Evolutionary conservation across 768 basidiomycete genomes (phyloP), one percentile per base, ranked within the genome.

Genomic region (Tylopilus balloui): DNA sequence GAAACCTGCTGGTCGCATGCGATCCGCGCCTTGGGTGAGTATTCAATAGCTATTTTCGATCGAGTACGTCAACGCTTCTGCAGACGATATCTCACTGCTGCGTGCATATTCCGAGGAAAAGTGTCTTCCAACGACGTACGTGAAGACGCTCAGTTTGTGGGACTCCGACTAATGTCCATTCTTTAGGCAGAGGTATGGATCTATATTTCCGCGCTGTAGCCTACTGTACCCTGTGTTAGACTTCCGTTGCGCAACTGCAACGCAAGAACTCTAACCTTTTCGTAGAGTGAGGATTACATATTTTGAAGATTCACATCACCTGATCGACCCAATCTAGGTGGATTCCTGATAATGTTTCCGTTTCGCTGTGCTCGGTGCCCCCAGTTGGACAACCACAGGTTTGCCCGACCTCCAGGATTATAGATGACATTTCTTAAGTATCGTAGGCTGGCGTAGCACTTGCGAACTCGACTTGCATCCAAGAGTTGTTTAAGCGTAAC

Each of bases 271-370:
- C 87, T 5, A 65, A 71, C 43, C 76, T 79, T 34, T 92, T 92
- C 55, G 89, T 92, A 15, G 89, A 92, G 86, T 91, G 65, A 50
- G 82, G 28, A 21, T 24, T 11, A 5, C 23, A 42, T 24, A 7
- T 29, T 38, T 10, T 11, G 13, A 47, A 28, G 12, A 40, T 29
- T 35, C 20, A 17, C 31, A 40, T 21, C 38, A 28, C 15, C 40
- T 56, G 25, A 59, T 35, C 40, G 19, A 38, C 36, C 4, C 23
- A 29, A 44, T 44, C 27, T 45, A 88, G 86, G 58, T 91, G 90
- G 91, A 91, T 92, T 56, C 90, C 90, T 7, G 91, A 92, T 67
- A 92, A 92, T 54, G 84, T 92, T 9, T 92, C 89, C 0, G 82
- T 90, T 15, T 86, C 88, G 0, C 68, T 92, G 42, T 88, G 89